phyloP scores from a whole-genome alignment of 805 yeast species.

The Metschnikowia noctiluminum region DNA sequence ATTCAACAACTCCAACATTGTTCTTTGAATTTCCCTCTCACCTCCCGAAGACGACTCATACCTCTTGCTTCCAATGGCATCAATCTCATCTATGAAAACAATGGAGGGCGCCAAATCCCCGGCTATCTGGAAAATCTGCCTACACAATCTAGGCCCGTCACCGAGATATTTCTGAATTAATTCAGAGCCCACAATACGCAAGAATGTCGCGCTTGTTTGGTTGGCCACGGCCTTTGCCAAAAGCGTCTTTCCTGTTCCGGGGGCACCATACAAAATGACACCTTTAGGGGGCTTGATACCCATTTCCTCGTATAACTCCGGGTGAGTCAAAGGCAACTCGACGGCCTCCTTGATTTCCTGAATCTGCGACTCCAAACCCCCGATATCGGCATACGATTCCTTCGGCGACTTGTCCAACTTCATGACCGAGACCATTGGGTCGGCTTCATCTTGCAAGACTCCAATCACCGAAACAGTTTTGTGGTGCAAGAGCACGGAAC shows the following conservation, averaged over 20 bases:
- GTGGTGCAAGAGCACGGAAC: slow-evolving; percentile 92
- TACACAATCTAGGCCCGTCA: slow-evolving; percentile 92
- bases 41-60: slow-evolving; percentile 97
- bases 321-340: slow-evolving; percentile 92
- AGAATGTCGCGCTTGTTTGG: slow-evolving; percentile 93
- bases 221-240: slow-evolving; percentile 98
- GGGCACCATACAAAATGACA: slow-evolving; percentile 94
- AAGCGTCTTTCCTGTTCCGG: slow-evolving; percentile 96
- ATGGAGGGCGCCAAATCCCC: slow-evolving; percentile 98
- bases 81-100: slow-evolving; percentile 97
- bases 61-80: slow-evolving; percentile 98
- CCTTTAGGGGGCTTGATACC: slow-evolving; percentile 99
- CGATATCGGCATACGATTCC: slow-evolving; percentile 94
- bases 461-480: slow-evolving; percentile 97
- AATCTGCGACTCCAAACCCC: slow-evolving; percentile 92
- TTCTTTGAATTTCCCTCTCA: slow-evolving; percentile 95
- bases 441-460: slow-evolving; percentile 96
- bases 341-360: slow-evolving; percentile 98
- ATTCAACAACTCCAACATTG: slow-evolving; percentile 92
- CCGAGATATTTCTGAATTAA: slow-evolving; percentile 95
- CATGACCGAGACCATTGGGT: slow-evolving; percentile 97
- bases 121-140: slow-evolving; percentile 95
- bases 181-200: slow-evolving; percentile 96
- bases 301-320: slow-evolving; percentile 96
- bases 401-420: slow-evolving; percentile 97